Base-by-base conservation (phyloP, 169 alveolate species). In the Babesia ovis region DNA sequence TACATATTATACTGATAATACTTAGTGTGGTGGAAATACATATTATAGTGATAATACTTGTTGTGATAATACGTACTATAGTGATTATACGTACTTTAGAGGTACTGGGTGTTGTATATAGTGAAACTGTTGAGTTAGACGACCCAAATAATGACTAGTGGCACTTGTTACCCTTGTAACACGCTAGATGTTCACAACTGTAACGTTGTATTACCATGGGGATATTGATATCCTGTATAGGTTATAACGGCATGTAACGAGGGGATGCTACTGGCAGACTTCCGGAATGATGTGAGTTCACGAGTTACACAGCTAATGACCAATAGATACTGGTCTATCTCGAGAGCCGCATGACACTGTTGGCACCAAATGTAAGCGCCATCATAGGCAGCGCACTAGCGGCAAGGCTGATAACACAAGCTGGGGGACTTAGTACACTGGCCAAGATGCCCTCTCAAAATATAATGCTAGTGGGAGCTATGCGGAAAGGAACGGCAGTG, bases 321-420 rank as follows among this genome's bases (percentile, higher is more conserved):
- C 32, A 25, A 3, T 39, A 69, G 73, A 46, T 91, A 20, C 83
- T 92, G 42, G 68, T 61, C 27, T 92, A 91, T 71, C 60, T 97
- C 68, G 96, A 91, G 85, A 85, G 92, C 56, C 94, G 97, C 71
- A 96, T 96, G 98, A 86, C 84, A 48, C 90, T 91, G 34, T 92
- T 97, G 27, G 98, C 99, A 27, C 99, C 99, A 20, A 97, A 97
- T 84, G 91, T 96, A 31, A 85, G 98, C 23, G 95, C 97, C 54
- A 85, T 97, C 41, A 90, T 97, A 42, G 99, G 99, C 37, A 97
- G 97, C 67, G 95, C 95, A 14, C 93, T 97, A 54, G 97, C 98
- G 25, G 99, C 99, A 12, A 91, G 98, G 64, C 90, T 98, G n/a
- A 93, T 97, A 77, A 92, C 98, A 41, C 95, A 92, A 53, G 97